phyloP scores from a whole-genome alignment of 495 filamentous ascomycete species.

The Physcia stellaris region DNA sequence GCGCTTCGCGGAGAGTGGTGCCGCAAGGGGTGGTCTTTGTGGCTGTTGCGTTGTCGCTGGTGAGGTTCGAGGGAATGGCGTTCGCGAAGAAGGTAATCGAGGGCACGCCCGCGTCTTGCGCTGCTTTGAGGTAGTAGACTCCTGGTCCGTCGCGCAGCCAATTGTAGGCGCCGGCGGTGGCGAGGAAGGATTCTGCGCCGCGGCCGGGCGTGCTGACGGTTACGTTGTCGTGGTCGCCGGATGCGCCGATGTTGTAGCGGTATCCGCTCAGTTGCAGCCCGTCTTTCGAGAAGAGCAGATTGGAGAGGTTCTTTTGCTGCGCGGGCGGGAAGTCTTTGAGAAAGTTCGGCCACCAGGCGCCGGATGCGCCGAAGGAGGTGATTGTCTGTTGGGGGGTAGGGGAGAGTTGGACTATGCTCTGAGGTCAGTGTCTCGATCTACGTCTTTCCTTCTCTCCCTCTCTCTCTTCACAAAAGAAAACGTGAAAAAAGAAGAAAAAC shows the following conservation, averaged over 20 bases:
- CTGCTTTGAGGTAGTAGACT: constrained; percentile 3
- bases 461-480: too few species aligned
- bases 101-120: constrained; percentile 1
- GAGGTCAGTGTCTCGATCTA: too few species aligned
- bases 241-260: constrained; percentile 8
- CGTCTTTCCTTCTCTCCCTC: too few species aligned
- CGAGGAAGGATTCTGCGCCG: constrained; percentile 6
- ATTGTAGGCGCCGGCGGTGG: constrained; percentile 3
- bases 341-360: constrained; percentile 9
- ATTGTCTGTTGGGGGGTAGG: constrained; percentile 6
- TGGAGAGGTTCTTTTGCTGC: constrained; percentile 6
- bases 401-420: neutral
- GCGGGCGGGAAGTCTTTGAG: constrained; percentile 4
- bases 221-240: neutral
- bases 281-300: constrained; percentile 5
- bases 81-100: constrained; percentile 8
- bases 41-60: too few species aligned
- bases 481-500: neutral
- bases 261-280: constrained; percentile 7
- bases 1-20: neutral
- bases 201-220: neutral
- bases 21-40: constrained; percentile 1
- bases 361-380: constrained; percentile 6
- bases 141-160: constrained; percentile 5
- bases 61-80: constrained; percentile 2